A percentile compares a stretch with the other conserved stretches of the same genome.
Conservation (phyloP, 2,329 filamentous ascomycete genomes). For the Beauveria sp. region DNA sequence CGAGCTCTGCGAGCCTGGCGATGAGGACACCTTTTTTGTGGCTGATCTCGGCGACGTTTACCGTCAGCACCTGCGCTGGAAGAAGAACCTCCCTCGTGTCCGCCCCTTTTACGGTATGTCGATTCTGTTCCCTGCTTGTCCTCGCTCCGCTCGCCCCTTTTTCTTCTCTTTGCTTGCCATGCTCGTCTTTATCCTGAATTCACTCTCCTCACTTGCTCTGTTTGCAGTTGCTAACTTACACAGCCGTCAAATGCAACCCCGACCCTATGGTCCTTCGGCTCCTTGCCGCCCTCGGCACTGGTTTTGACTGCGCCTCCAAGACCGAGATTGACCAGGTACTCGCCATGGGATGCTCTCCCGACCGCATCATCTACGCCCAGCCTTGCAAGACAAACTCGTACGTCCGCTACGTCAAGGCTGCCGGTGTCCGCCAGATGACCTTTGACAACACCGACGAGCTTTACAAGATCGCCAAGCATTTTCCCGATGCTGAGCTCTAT, state of each 20-base stretch:
- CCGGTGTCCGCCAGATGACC: constrained; percentile 94
- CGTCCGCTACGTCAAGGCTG: constrained; percentile 77
- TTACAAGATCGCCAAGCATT: constrained; percentile 93
- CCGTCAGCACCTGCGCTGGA: constrained; percentile 97
- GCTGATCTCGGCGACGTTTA: constrained; percentile 98
- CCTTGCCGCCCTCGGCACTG: constrained; percentile 79
- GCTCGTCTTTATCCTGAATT: too few relatives aligned
- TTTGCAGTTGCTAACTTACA: constrained; percentile 1
- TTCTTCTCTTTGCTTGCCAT: not conserved
- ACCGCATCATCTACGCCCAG: constrained; percentile 96
- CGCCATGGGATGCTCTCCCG: constrained; percentile 71
- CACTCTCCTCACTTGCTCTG: not conserved
- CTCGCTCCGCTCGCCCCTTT: not conserved
- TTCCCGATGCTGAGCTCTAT: constrained; percentile 81
- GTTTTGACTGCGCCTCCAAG: constrained; percentile 98
- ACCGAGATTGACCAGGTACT: constrained; percentile 91
- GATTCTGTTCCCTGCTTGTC: not conserved
- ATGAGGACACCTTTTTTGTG: constrained; percentile 97
- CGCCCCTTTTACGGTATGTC: constrained; percentile 88
- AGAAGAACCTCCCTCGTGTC: constrained; percentile 83
- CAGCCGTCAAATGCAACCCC: constrained; percentile 98
- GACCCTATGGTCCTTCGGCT: constrained; percentile 84
- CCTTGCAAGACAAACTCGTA: constrained; percentile 99
- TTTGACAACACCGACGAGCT: constrained; percentile 98
- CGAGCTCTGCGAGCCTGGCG: constrained; percentile 81